Conservation (phyloP, 139 green algal species). For the Eudorina sp. region DNA sequence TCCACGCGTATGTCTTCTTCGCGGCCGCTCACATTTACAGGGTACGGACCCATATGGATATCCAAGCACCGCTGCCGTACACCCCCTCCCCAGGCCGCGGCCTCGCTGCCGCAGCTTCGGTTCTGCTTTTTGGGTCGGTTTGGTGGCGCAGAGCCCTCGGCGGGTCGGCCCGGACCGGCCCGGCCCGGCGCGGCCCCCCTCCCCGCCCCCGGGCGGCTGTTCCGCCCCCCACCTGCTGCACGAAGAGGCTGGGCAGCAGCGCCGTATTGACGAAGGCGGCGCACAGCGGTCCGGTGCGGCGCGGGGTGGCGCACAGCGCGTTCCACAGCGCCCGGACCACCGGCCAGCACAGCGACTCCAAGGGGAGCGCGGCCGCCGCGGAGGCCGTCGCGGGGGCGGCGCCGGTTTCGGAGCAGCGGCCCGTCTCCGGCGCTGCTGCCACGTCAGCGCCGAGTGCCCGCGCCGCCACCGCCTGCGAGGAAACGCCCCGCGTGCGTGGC, state of each 20-base stretch:
- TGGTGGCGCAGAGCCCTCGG: no score
- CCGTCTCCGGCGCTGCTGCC: neutral
- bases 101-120: no score
- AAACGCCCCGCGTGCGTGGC: no score
- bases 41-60: no score
- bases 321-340: constrained; percentile 51
- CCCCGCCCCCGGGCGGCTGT: no score
- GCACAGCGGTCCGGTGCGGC: constrained; percentile 46
- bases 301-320: constrained; percentile 38
- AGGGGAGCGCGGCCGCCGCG: neutral
- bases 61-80: no score
- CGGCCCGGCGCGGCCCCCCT: neutral
- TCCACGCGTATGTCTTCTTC: no score
- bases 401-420: neutral
- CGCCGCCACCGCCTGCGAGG: neutral
- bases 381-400: neutral
- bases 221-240: constrained; percentile 23
- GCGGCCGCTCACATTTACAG: no score
- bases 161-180: no score
- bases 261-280: constrained; percentile 55
- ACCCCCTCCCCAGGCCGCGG: no score
- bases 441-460: constrained; percentile 7
- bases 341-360: constrained; percentile 31
- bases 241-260: constrained; percentile 64
- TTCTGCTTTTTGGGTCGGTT: no score